These are phyloP conservation scores for Iris pallida DNA, from an alignment of 116 monocot species.

Conservation along the genomic window DNA sequence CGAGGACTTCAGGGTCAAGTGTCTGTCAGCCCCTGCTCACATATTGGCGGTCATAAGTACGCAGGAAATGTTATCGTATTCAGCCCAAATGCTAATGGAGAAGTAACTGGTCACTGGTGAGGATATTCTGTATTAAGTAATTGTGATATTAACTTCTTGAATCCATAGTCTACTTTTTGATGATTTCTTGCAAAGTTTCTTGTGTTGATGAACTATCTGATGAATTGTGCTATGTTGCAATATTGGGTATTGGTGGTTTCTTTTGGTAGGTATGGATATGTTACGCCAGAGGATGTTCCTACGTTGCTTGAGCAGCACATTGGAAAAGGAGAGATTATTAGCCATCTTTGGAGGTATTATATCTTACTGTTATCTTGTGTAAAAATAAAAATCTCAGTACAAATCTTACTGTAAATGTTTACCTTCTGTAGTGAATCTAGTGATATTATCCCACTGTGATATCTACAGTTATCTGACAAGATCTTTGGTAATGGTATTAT, in stretches of 20 bases:
- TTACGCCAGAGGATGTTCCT: slow-evolving; percentile 55
- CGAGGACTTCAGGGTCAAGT: slow-evolving; percentile 36
- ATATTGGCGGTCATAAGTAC: slow-evolving; percentile 64
- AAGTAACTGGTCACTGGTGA: slow-evolving; percentile 60
- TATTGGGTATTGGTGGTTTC: slow-evolving; percentile 8
- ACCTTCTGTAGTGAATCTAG: background rate
- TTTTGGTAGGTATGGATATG: slow-evolving; percentile 54
- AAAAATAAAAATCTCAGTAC: background rate
- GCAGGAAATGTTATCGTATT: slow-evolving; percentile 64
- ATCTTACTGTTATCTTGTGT: too few species aligned
- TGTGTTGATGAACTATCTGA: too few species aligned
- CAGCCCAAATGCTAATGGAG: slow-evolving; percentile 23
- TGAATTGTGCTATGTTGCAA: background rate
- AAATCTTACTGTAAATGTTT: background rate
- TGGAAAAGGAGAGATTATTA: slow-evolving; percentile 47
- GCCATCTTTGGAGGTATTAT: slow-evolving; percentile 56
- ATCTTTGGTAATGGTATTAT: background rate
- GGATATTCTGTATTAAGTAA: slow-evolving; percentile 2
- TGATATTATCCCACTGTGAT: background rate
- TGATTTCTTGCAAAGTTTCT: background rate
- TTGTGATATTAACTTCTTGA: background rate
- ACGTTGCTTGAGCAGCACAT: slow-evolving; percentile 51
- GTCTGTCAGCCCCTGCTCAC: slow-evolving; percentile 53
- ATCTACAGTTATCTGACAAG: background rate
- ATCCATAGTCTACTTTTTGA: slow-evolving; percentile 1